Percentiles rank a stretch among this genome's conserved stretches.
Evolutionary conservation across 805 yeast genomes (phyloP).

Genomic region (Yamadazyma phyllophila): DNA sequence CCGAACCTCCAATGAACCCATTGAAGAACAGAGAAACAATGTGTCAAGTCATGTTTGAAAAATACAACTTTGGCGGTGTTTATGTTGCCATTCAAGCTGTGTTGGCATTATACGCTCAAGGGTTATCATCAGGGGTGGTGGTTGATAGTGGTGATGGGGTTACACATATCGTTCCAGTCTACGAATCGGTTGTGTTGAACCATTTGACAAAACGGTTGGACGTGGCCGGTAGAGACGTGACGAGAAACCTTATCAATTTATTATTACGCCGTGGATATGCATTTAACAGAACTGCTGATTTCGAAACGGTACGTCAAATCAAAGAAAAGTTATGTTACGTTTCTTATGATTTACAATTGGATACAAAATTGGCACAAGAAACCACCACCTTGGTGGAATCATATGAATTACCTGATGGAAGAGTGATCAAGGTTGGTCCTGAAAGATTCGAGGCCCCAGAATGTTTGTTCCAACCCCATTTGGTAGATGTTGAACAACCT

Average conservation of each 20-base stretch:
- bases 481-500: conserved; percentile 94
- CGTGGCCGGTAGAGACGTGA: conserved; percentile 98
- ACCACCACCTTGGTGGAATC: conserved; percentile 93
- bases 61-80: conserved; percentile 86
- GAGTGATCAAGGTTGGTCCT: conserved; percentile 88
- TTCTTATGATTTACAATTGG: conserved; percentile 89
- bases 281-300: conserved; percentile 97
- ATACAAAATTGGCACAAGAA: conserved; percentile 81
- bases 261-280: conserved; percentile 96
- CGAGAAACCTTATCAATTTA: conserved; percentile 89
- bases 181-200: conserved; percentile 93
- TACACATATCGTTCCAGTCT: conserved; percentile 96
- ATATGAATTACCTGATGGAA: conserved; percentile 95
- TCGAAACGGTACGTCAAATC: conserved; percentile 96
- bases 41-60: conserved; percentile 92
- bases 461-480: conserved; percentile 91
- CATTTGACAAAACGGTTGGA: conserved; percentile 90
- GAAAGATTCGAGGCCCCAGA: conserved; percentile 97
- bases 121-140: conserved; percentile 93
- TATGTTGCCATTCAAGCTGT: conserved; percentile 97
- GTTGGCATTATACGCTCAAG: conserved; percentile 96
- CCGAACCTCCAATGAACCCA: conserved; percentile 99
- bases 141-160: conserved; percentile 99
- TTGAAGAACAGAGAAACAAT: conserved; percentile 82
- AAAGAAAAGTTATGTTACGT: conserved; percentile 96